These are phyloP conservation scores for Candida pseudofarinosa DNA, from an alignment of 805 yeast species.

Conservation along the genomic window DNA sequence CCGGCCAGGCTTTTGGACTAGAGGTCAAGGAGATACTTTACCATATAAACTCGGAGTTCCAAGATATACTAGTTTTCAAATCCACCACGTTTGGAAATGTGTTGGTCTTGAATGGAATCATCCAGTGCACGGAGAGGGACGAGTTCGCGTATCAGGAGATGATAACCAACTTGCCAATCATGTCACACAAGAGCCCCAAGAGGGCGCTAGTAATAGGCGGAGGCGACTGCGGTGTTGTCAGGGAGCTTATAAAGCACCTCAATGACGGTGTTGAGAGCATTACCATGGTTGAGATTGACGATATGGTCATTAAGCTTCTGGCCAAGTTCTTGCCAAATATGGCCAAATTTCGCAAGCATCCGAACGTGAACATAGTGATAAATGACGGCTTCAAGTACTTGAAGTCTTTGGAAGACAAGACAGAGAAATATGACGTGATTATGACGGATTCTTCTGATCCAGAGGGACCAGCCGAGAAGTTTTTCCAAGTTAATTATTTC, in stretches of 20 bases:
- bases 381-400: conserved; percentile 84
- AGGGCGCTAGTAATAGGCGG: conserved; percentile 88
- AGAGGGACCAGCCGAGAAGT: conserved; percentile 91
- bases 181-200: conserved; percentile 71
- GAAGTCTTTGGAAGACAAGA: conserved; percentile 24
- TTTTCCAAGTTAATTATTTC: conserved; percentile 77
- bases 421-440: conserved; percentile 68
- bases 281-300: conserved; percentile 86
- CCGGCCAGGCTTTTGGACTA: conserved; percentile 80
- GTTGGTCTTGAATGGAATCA: conserved; percentile 81
- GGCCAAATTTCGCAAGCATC: conserved; percentile 63
- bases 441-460: conserved; percentile 94
- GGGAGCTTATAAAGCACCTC: conserved; percentile 78
- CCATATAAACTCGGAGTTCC: conserved; percentile 65
- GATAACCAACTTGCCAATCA: conserved; percentile 79
- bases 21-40: conserved; percentile 62
- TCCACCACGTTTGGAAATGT: conserved; percentile 81
- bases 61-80: conserved; percentile 77
- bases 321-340: conserved; percentile 71
- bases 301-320: conserved; percentile 69
- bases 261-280: conserved; percentile 53
- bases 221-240: conserved; percentile 92
- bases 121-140: conserved; percentile 89
- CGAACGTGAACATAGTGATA: conserved; percentile 61
- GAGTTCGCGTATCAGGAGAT: conserved; percentile 93